Conservation (phyloP, 2,329 filamentous ascomycete species). For the Furcasterigmium furcatum region DNA sequence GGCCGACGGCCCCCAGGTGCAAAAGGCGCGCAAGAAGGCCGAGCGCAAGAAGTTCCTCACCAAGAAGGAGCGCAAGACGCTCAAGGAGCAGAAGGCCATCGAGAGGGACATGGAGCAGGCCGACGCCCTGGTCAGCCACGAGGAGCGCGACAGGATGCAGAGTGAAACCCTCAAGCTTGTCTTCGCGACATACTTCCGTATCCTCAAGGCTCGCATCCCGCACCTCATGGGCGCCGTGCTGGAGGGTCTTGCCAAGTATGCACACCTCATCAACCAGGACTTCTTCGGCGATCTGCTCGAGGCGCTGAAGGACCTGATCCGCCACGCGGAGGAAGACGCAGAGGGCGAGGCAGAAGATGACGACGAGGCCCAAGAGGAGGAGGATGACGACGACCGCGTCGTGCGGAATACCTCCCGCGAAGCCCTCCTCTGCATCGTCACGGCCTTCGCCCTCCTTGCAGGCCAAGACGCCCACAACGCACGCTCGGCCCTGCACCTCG, state of each 20-base stretch:
- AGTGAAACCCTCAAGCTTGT: slow-evolving; percentile 94
- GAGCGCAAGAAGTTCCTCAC: slow-evolving; percentile 82
- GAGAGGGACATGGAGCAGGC: slow-evolving; percentile 93
- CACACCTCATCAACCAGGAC: slow-evolving; percentile 97
- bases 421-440: slow-evolving; percentile 89
- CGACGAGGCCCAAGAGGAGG: slow-evolving; percentile 23
- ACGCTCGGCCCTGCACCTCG: slow-evolving; percentile 76
- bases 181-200: slow-evolving; percentile 92
- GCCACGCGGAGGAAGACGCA: slow-evolving; percentile 61
- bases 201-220: slow-evolving; percentile 77
- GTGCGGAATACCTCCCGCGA: slow-evolving; percentile 78
- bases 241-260: slow-evolving; percentile 89
- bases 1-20: slow-evolving; percentile 16
- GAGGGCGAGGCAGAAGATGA: slow-evolving; percentile 41
- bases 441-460: slow-evolving; percentile 91
- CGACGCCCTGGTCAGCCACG: slow-evolving; percentile 85
- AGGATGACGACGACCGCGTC: slow-evolving; percentile 43
- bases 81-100: slow-evolving; percentile 82
- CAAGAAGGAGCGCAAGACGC: slow-evolving; percentile 78
- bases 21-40: slow-evolving; percentile 58
- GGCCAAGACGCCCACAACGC: slow-evolving; percentile 90
- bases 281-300: slow-evolving; percentile 97
- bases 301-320: slow-evolving; percentile 88
- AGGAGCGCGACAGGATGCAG: slow-evolving; percentile 91
- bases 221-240: slow-evolving; percentile 95